Evolutionary conservation across 441 rosid species (phyloP), one percentile per base, ranked within the genome.

Genomic region (Aleurites moluccanus): DNA sequence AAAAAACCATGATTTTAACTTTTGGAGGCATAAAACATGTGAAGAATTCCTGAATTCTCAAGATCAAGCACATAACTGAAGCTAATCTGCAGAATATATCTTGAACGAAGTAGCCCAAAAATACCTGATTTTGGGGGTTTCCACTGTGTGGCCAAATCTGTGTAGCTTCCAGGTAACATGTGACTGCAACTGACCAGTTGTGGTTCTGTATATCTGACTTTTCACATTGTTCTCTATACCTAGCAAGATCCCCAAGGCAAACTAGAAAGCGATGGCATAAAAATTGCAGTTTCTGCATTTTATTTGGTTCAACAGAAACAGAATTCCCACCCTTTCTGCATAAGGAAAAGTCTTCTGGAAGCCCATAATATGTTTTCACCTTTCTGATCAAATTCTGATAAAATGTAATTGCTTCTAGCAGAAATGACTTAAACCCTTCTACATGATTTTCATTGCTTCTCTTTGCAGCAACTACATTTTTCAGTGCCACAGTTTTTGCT

Each of bases 41-140:
- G 33, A 42, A 67, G 57, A 75, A 30, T 30, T 78, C 75, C 21
- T 57, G 30, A 67, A 53, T 67, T 67, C 72, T 15, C 40, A 49
- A 53, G 61, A 44, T 30, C 56, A 77, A 76, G 61, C 68, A 73
- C 30, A 49, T 25, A 55, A 57, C 57, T 44, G 10, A 56, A 33
- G n/a, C 70, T 72, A 35, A 56, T 35, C 6, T 28, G 64, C 30
- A 40, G 25, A 53, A 66, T 61, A 42, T 56, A 21, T 28, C 49
- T 72, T 38, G 73, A 28, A 60, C 6, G 42, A 67, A 61, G 49
- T 35, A 38, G 56, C 20, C 23, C 10, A 27, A 63, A 68, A n/a
- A 45, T 73, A 91, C 99, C 93, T 93, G 98, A 83, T 95, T 95
- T 72, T 95, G 99, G 25, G 97, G 95, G 81, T 90, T 92, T 30